Evolutionary conservation across 2,329 filamentous ascomycete species (phyloP).

Genomic region (Monilinia laxa): DNA sequence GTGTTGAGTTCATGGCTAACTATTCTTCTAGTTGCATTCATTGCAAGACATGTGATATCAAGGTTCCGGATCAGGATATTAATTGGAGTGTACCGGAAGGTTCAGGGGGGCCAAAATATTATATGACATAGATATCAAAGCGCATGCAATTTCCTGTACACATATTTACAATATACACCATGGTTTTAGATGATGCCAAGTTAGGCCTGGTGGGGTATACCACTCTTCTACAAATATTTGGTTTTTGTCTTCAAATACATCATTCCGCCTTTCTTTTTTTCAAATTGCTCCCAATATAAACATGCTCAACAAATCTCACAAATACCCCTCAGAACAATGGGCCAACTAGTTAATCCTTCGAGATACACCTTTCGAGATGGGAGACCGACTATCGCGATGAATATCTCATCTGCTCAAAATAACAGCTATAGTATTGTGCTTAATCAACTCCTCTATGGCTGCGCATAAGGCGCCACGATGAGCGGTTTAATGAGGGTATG

Average conservation of each 20-base stretch:
- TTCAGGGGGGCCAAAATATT: constrained; percentile 74
- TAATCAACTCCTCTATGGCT: no score
- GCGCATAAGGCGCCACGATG: no score
- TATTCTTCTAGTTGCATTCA: constrained; percentile 79
- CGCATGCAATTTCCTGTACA: not conserved
- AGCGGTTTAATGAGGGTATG: no score
- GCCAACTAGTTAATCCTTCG: no score
- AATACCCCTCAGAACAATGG: no score
- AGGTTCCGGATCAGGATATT: constrained; percentile 93
- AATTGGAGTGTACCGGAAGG: constrained; percentile 47
- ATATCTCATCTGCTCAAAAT: no score
- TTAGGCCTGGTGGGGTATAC: not conserved
- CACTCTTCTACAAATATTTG: not conserved
- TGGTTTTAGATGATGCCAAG: not conserved
- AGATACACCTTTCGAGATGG: no score
- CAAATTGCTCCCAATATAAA: not conserved
- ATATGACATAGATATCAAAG: constrained; percentile 52
- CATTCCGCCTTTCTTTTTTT: not conserved
- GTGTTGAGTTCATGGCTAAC: constrained; percentile 4
- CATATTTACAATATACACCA: not conserved
- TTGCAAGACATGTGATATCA: constrained; percentile 99
- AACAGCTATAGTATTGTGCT: no score
- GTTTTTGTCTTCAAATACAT: not conserved
- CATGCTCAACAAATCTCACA: no score
- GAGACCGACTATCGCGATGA: no score